Conservation (phyloP, 768 basidiomycete species). For the Lentinula boryana region DNA sequence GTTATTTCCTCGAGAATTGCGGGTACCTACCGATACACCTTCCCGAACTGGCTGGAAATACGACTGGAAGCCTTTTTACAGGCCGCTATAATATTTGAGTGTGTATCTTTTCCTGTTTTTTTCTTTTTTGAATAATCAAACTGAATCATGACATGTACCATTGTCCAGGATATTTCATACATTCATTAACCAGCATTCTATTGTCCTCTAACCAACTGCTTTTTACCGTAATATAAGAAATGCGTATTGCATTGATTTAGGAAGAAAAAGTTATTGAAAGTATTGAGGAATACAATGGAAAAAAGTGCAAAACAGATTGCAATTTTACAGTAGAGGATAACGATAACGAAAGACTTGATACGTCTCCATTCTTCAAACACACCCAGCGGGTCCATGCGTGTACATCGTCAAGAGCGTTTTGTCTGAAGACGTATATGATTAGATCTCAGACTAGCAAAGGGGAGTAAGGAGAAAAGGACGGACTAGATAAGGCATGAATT, state of each 20-base stretch:
- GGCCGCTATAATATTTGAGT: conserved; percentile 32
- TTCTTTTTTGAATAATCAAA: neutral
- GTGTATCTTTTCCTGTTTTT: neutral
- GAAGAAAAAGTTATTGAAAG: too few relatives aligned
- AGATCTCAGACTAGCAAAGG: neutral
- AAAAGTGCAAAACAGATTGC: too few relatives aligned
- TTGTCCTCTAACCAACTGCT: too few relatives aligned
- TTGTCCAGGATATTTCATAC: too few relatives aligned
- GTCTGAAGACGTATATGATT: neutral
- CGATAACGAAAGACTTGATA: neutral
- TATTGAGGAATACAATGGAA: too few relatives aligned
- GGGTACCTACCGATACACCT: conserved; percentile 82
- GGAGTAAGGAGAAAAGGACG: conserved; percentile 15
- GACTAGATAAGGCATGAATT: conserved; percentile 67
- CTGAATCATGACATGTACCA: neutral
- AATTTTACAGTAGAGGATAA: neutral
- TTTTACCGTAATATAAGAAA: too few relatives aligned
- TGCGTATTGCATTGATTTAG: too few relatives aligned
- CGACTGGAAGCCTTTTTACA: conserved; percentile 68
- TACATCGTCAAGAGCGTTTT: conserved; percentile 13
- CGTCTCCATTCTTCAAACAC: too few relatives aligned
- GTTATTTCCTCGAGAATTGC: conserved; percentile 83
- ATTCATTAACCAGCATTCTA: too few relatives aligned
- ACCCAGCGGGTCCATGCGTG: too few relatives aligned
- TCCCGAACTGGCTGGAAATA: conserved; percentile 80